Base-by-base conservation (phyloP, 139 green algal genomes). In the Tetraselmis striata region DNA sequence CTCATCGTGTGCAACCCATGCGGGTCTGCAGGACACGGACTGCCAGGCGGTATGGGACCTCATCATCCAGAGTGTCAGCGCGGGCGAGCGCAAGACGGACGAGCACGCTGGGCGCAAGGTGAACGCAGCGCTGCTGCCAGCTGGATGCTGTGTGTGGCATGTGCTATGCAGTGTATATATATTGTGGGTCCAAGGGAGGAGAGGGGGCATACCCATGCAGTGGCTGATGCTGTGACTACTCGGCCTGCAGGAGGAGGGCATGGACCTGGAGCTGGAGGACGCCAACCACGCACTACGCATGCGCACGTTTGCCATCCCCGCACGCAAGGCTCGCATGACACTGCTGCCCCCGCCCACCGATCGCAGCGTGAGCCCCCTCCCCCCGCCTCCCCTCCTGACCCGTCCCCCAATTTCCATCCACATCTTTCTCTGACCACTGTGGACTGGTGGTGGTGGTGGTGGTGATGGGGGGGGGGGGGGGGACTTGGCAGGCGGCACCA, bases 341-440 rank as follows among this genome's bases (percentile, higher is more conserved):
- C 80, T 96, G 29, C 86, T 97, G 79, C 90, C 93, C 23, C 90
- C 93, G 24, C 88, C 88, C 2, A 0, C n/a, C 1, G 84, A 85
- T 30, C 78, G 78, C 23, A n/a, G n/a, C 59, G 90, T 87, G 31
- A 58, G 29, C 45, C 45, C 45, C 45, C 45, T 18, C 45, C 45
- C 45, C 45, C 45, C 45, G 11, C 45, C n/a, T 28, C 74, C 74
- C 26, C 74, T 29, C 26, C 74, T 28, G 25, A 18, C 5, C 23
- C 74, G 11, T 28, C 74, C 25, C 5, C 74, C 74, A 5, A 67
- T 18, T 18, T 18, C 45, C 18, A 25, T 67, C 45, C 45, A 67
- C 45, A 67, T 67, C 45, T 67, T n/a, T n/a, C n/a, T n/a, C n/a
- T n/a, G n/a, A n/a, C n/a, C n/a, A n/a, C n/a, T n/a, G n/a, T n/a